These are phyloP conservation scores for Candida neerlandica DNA, from an alignment of 1,139 yeast species.

Conservation along the genomic window DNA sequence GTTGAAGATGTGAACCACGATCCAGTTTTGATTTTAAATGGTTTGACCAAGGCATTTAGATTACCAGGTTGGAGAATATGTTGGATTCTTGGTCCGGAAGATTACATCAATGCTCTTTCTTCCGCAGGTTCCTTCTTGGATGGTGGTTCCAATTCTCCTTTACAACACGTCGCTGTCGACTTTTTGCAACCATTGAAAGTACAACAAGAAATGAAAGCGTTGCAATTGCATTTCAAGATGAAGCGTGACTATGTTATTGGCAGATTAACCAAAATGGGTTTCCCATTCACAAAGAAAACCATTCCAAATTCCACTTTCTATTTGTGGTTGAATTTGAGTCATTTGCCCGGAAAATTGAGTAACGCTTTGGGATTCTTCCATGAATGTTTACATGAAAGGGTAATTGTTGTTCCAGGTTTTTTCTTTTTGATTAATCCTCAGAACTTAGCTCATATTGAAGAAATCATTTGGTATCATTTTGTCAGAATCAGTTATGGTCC, in stretches of 20 bases:
- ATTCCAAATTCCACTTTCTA: constrained; percentile 67
- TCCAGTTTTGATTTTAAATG: constrained; percentile 65
- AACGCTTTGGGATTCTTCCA: constrained; percentile 70
- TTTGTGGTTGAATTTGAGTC: constrained; percentile 62
- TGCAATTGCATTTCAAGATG: constrained; percentile 61
- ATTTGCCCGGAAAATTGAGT: constrained; percentile 60
- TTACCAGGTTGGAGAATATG: constrained; percentile 74
- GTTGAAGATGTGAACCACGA: constrained; percentile 62
- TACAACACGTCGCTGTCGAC: constrained; percentile 64
- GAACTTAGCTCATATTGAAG: constrained; percentile 61
- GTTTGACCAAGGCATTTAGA: constrained; percentile 66
- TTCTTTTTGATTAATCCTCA: constrained; percentile 68
- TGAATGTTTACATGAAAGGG: constrained; percentile 65
- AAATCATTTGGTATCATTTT: constrained; percentile 65
- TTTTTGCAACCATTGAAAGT: constrained; percentile 58
- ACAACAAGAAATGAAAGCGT: constrained; percentile 57
- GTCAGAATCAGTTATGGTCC: constrained; percentile 70
- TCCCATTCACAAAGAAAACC: constrained; percentile 45
- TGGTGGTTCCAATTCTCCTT: constrained; percentile 68
- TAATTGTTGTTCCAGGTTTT: constrained; percentile 68
- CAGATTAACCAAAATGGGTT: constrained; percentile 60
- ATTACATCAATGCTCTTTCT: constrained; percentile 58
- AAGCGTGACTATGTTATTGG: constrained; percentile 62
- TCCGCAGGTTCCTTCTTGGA: constrained; percentile 68
- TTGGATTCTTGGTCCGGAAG: constrained; percentile 71